Evolutionary conservation across 495 filamentous ascomycete species (phyloP).

Genomic region (Aspergillus bertholletiae): DNA sequence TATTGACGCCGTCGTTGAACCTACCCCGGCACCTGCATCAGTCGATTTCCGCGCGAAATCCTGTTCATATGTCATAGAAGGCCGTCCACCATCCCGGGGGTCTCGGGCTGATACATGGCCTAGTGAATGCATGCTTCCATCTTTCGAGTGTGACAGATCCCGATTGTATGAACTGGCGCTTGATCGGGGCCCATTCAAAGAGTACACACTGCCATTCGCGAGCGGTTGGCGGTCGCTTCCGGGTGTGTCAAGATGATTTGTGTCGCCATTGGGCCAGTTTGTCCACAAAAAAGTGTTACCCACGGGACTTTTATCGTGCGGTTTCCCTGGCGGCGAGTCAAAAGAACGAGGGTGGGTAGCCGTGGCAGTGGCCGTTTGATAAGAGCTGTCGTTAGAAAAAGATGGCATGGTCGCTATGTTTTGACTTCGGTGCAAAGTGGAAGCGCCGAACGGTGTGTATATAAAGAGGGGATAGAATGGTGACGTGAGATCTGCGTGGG

Average conservation of each 20-base stretch:
- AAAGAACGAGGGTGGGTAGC: slow-evolving; percentile 37
- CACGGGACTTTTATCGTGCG: slow-evolving; percentile 44
- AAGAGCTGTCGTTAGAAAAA: slow-evolving; percentile 37
- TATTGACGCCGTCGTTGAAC: slow-evolving; percentile 26
- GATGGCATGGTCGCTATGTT: slow-evolving; percentile 35
- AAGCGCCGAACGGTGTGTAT: neutral
- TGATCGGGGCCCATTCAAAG: slow-evolving; percentile 44
- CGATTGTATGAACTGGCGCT: slow-evolving; percentile 49
- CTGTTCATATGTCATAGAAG: slow-evolving; percentile 32
- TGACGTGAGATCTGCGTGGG: slow-evolving; percentile 36
- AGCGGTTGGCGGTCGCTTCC: slow-evolving; percentile 35
- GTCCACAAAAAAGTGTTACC: slow-evolving; percentile 48
- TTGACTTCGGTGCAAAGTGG: neutral
- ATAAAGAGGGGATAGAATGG: slow-evolving; percentile 6
- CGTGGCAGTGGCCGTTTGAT: slow-evolving; percentile 30
- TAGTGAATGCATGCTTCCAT: slow-evolving; percentile 50
- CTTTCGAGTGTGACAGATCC: slow-evolving; percentile 46
- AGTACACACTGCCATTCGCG: slow-evolving; percentile 42
- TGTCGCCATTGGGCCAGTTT: slow-evolving; percentile 44
- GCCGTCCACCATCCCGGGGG: slow-evolving; percentile 35
- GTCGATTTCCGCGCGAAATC: slow-evolving; percentile 26
- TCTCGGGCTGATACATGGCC: slow-evolving; percentile 43
- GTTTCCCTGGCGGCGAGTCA: slow-evolving; percentile 38
- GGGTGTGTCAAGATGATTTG: slow-evolving; percentile 29
- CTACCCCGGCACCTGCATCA: slow-evolving; percentile 30